phyloP scores from a whole-genome alignment of 2,329 filamentous ascomycete genomes.

The Penicillium expansum region DNA sequence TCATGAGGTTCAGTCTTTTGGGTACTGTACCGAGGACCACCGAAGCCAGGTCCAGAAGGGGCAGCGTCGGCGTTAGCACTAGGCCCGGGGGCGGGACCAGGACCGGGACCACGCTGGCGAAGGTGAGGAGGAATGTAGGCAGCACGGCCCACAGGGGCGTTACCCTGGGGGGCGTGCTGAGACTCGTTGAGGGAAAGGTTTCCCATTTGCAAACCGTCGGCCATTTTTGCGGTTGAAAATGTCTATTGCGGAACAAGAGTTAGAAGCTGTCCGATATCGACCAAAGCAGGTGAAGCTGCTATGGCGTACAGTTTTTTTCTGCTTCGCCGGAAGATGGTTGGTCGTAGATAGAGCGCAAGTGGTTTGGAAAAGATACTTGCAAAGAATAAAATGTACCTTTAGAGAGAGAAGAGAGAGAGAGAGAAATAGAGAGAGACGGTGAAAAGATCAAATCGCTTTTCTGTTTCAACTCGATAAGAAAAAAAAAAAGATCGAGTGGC shows the following conservation, averaged over 20 bases:
- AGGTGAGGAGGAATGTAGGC: conserved; percentile 67
- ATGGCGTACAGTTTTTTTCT: conserved; percentile 14
- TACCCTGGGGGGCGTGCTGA: conserved; percentile 55
- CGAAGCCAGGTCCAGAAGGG: conserved; percentile 34
- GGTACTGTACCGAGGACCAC: conserved; percentile 36
- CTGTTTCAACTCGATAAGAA: conserved; percentile 21
- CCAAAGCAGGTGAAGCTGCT: conserved; percentile 1
- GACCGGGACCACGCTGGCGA: conserved; percentile 43
- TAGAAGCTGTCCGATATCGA: conserved; percentile 8
- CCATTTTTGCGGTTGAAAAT: conserved; percentile 34
- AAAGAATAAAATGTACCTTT: conserved; percentile 14
- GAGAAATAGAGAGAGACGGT: conserved; percentile 23
- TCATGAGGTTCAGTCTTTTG: conserved; percentile 7
- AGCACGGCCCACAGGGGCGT: conserved; percentile 52
- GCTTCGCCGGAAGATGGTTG: conserved; percentile 15
- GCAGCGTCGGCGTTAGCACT: conserved; percentile 35
- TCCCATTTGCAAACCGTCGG: conserved; percentile 43
- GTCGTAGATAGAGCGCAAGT: conserved; percentile 11
- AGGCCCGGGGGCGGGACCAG: conserved; percentile 13
- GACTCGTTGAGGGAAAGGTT: conserved; percentile 57
- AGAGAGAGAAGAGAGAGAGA: conserved; percentile 17
- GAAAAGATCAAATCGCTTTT: conserved; percentile 22
- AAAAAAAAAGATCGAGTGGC: conserved; percentile 26
- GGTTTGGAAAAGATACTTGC: conserved; percentile 10
- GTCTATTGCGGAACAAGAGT: conserved; percentile 9